Percentiles rank a stretch among this genome's conserved stretches.
phyloP scores from a whole-genome alignment of 148 eudicot species.

The Cornus suecica region DNA sequence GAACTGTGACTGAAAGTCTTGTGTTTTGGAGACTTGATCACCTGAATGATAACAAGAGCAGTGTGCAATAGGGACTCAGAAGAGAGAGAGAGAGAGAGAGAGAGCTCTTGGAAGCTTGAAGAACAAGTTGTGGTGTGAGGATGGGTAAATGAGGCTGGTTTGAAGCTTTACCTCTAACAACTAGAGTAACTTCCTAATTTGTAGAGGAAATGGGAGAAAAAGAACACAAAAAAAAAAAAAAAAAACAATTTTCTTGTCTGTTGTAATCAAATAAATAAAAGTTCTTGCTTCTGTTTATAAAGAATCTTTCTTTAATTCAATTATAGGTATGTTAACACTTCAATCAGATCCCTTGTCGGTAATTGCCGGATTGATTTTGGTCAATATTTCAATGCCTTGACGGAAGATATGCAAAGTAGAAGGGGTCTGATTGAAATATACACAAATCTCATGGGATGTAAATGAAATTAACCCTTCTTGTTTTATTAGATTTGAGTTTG shows the following conservation, averaged over 20 bases:
- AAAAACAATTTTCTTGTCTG: neutral
- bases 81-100: neutral
- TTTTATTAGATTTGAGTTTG: too few species aligned
- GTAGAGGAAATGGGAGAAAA: neutral
- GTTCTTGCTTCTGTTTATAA: neutral
- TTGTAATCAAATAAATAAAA: slow-evolving; percentile 14
- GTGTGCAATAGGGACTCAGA: neutral
- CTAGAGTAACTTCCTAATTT: slow-evolving; percentile 11
- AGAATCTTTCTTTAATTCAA: too few species aligned
- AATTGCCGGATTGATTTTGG: too few species aligned
- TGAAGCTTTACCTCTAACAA: neutral
- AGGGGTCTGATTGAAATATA: too few species aligned
- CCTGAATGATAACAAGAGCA: neutral
- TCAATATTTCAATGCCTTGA: too few species aligned
- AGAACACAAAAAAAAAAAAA: neutral
- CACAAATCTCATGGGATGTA: too few species aligned
- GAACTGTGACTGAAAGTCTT: slow-evolving; percentile 15
- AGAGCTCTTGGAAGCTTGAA: neutral
- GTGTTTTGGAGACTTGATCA: neutral
- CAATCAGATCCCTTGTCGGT: too few species aligned
- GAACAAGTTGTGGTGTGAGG: neutral
- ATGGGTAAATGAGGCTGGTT: neutral
- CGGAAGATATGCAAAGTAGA: too few species aligned
- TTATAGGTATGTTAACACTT: too few species aligned
- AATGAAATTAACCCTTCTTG: too few species aligned